Conservation (phyloP, 805 yeast species). For the Zygotorulaspora chibaensis region DNA sequence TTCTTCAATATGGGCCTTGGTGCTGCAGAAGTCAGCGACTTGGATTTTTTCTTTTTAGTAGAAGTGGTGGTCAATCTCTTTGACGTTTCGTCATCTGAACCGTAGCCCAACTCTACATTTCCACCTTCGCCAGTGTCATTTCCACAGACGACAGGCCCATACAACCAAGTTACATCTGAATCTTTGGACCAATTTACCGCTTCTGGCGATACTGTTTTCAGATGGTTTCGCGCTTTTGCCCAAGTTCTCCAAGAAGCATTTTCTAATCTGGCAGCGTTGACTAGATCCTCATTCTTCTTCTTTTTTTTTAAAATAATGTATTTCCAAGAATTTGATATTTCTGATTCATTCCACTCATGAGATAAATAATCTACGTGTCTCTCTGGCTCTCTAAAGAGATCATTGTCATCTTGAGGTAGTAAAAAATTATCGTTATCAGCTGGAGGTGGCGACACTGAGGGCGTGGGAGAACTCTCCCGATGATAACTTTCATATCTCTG, state of each 20-base stretch:
- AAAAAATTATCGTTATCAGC: constrained; percentile 29
- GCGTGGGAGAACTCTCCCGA: constrained; percentile 13
- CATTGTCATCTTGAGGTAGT: constrained; percentile 79
- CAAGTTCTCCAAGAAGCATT: constrained; percentile 98
- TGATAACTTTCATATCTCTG: constrained; percentile 5
- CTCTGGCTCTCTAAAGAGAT: constrained; percentile 72
- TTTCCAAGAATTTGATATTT: constrained; percentile 93
- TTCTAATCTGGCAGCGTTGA: constrained; percentile 74
- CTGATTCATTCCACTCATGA: constrained; percentile 93
- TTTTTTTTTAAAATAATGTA: constrained; percentile 79
- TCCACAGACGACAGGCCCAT: constrained; percentile 64
- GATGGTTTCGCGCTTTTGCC: constrained; percentile 82
- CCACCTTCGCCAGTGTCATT: constrained; percentile 10
- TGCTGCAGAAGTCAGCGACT: constrained; percentile 21
- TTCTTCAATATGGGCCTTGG: constrained; percentile 86
- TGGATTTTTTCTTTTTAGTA: constrained; percentile 10
- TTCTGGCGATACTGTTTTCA: constrained; percentile 83
- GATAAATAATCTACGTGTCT: constrained; percentile 92
- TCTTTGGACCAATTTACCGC: constrained; percentile 95
- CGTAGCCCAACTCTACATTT: constrained; percentile 33
- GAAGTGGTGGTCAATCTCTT: constrained; percentile 26
- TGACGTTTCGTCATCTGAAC: constrained; percentile 38
- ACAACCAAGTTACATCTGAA: constrained; percentile 95
- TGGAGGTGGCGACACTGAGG: constrained; percentile 38
- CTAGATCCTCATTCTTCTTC: constrained; percentile 52